Evolutionary conservation across 345 rosid species (phyloP).

Genomic region (Populus euphratica): DNA sequence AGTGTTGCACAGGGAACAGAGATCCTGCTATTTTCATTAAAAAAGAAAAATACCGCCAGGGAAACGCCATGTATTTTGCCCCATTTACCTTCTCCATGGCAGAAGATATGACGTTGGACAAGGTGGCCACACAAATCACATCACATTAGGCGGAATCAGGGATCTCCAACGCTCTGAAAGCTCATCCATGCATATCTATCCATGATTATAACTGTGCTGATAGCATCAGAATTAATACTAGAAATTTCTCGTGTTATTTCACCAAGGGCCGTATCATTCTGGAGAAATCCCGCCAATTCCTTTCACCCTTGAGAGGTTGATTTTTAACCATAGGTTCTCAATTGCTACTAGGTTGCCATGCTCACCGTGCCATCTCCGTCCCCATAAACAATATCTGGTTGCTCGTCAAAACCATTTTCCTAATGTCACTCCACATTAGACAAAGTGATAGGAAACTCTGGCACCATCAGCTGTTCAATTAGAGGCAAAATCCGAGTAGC

Average conservation of each 20-base stretch:
- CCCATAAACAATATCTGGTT: slow-evolving; percentile 61
- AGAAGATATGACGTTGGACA: not conserved
- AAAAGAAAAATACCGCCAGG: not conserved
- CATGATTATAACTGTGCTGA: not conserved
- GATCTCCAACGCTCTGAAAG: not conserved
- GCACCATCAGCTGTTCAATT: slow-evolving; percentile 28
- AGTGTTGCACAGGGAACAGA: not conserved
- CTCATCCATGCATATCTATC: not conserved
- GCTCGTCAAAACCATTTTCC: slow-evolving; percentile 51
- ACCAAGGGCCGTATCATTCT: slow-evolving; percentile 42
- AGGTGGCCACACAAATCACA: not conserved
- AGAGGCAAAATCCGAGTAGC: slow-evolving; percentile 55
- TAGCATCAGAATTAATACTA: slow-evolving; percentile 35
- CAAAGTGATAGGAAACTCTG: slow-evolving; percentile 63
- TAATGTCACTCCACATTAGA: slow-evolving; percentile 53
- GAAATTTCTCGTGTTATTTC: slow-evolving; percentile 45
- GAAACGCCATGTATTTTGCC: not conserved
- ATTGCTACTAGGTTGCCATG: slow-evolving; percentile 52
- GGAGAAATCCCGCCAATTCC: slow-evolving; percentile 48
- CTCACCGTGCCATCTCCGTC: slow-evolving; percentile 91
- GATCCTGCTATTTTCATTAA: not conserved
- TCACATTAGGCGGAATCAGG: not conserved
- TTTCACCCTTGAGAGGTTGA: slow-evolving; percentile 43
- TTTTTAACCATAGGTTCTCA: slow-evolving; percentile 41
- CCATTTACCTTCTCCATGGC: not conserved